These are phyloP conservation scores for Syzygium malaccense DNA, from an alignment of 441 rosid genomes.

Conservation along the genomic window DNA sequence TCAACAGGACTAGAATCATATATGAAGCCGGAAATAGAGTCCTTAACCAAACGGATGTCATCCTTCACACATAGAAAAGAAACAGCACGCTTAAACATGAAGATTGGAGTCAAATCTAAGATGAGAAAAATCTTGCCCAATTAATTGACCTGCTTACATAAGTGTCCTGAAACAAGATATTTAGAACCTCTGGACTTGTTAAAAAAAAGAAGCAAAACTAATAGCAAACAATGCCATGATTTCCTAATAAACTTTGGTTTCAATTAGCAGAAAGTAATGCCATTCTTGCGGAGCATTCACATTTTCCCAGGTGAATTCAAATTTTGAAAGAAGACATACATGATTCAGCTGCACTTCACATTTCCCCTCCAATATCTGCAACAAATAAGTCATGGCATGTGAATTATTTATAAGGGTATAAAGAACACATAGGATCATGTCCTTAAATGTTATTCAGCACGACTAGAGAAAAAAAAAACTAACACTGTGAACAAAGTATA, in stretches of 20 bases:
- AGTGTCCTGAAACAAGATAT: not conserved
- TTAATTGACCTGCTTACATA: not conserved
- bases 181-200: not conserved
- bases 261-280: not conserved
- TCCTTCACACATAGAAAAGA: conserved; percentile 35
- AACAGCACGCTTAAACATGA: not conserved
- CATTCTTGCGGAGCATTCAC: not conserved
- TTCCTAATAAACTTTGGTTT: not conserved
- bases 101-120: not conserved
- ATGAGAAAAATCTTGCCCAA: not conserved
- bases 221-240: not conserved
- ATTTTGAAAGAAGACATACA: conserved; percentile 25
- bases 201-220: not conserved
- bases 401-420: not conserved
- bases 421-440: not conserved
- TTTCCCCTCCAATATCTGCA: conserved; percentile 72
- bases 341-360: conserved; percentile 38
- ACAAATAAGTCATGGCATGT: not conserved
- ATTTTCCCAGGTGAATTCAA: not conserved
- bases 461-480: not conserved
- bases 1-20: conserved; percentile 85
- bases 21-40: conserved; percentile 71
- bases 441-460: not conserved
- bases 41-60: conserved; percentile 53
- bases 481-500: not conserved